phyloP scores from a whole-genome alignment of 805 yeast species.

The Wickerhamomyces sydowiorum region DNA sequence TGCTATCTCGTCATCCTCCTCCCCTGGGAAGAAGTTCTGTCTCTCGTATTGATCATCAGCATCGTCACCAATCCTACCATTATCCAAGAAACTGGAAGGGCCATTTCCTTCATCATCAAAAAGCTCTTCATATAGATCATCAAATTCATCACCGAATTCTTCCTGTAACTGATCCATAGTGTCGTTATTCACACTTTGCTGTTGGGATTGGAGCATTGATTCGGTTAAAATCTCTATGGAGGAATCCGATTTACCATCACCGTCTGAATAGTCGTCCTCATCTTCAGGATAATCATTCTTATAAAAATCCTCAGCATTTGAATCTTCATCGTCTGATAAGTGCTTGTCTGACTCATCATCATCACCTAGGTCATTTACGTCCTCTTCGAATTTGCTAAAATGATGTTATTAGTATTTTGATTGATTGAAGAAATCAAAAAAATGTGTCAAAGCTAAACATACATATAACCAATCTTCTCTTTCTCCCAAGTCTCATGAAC shows the following conservation, averaged over 20 bases:
- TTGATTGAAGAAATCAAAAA: no score
- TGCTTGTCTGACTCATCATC: slow-evolving; percentile 33
- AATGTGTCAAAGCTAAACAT: no score
- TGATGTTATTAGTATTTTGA: neutral
- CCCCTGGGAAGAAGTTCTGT: slow-evolving; percentile 50
- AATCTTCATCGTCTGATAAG: slow-evolving; percentile 70
- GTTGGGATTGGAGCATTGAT: slow-evolving; percentile 6
- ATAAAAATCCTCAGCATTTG: slow-evolving; percentile 88
- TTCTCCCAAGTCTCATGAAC: slow-evolving; percentile 44
- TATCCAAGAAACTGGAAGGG: slow-evolving; percentile 25
- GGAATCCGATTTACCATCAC: slow-evolving; percentile 8
- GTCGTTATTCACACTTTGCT: neutral
- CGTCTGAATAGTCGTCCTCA: slow-evolving; percentile 54
- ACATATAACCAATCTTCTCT: slow-evolving; percentile 30
- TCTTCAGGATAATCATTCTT: slow-evolving; percentile 94
- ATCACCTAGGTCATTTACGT: slow-evolving; percentile 30
- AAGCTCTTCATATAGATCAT: slow-evolving; percentile 53
- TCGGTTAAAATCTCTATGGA: slow-evolving; percentile 13
- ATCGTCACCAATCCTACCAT: slow-evolving; percentile 25
- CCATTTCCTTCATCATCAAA: slow-evolving; percentile 67
- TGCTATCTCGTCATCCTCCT: slow-evolving; percentile 55
- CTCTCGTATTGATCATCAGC: slow-evolving; percentile 32
- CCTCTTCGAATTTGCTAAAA: slow-evolving; percentile 32
- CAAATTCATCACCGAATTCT: slow-evolving; percentile 20
- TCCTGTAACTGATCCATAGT: neutral